Conservation (phyloP, 1,284 basidiomycete species). For the Sphagnurus paluster region DNA sequence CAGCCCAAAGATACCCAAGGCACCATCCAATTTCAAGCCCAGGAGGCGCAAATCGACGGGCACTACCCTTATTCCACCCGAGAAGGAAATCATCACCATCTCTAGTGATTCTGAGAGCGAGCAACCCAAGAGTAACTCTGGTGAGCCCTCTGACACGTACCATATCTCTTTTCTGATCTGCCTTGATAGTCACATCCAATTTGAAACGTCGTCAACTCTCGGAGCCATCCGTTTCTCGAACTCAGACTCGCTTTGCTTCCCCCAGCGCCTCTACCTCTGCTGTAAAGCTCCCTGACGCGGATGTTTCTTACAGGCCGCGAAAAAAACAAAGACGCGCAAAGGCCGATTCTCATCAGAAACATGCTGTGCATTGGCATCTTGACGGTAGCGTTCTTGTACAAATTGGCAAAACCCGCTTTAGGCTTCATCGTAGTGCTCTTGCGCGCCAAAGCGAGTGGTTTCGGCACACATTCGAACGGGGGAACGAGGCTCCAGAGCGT, state of each 20-base stretch:
- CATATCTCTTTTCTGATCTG: no score
- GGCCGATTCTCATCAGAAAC: constrained; percentile 5
- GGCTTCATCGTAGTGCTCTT: constrained; percentile 20
- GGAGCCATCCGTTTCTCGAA: no score
- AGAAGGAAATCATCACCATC: background rate
- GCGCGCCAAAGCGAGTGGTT: constrained; percentile 18
- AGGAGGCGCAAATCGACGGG: background rate
- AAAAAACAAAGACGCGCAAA: constrained; percentile 1
- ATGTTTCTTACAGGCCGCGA: no score
- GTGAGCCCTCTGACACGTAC: no score
- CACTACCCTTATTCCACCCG: no score
- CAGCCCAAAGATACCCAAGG: background rate
- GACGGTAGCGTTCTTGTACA: constrained; percentile 24
- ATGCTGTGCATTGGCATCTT: constrained; percentile 20
- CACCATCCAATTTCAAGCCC: background rate
- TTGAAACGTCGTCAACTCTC: no score
- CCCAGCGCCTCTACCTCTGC: background rate
- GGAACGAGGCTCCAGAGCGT: constrained; percentile 1
- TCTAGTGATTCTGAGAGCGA: background rate
- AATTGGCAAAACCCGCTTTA: constrained; percentile 20
- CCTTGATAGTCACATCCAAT: no score
- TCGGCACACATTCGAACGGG: constrained; percentile 13
- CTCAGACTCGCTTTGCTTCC: background rate
- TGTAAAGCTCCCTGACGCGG: background rate
- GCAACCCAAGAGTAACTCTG: background rate